Base-by-base conservation (phyloP, 345 rosid genomes). In the rapeseed (Brassica napus) region DNA sequence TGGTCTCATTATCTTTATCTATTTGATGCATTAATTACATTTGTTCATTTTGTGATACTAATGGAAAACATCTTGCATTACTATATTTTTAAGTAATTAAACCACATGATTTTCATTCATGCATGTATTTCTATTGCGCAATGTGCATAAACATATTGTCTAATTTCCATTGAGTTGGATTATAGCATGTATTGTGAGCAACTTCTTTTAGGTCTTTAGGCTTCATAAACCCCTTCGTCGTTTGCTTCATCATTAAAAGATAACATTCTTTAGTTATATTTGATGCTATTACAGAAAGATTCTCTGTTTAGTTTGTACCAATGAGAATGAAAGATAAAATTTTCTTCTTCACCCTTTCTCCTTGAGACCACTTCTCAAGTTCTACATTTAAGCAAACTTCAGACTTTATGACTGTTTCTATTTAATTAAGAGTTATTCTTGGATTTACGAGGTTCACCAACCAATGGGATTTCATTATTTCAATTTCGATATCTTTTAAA, bases 271-370 rank as follows among this genome's bases (percentile, higher is more conserved):
- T 52, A 18, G 6, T 68, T 52, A 52, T 54, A 49, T 52, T 39
- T 75, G 28, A 37, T 66, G 49, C 57, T 15, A 23, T 23, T 23
- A 12, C 28, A 68, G 42, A 68, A 23, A 23, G 68, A 76, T 59
- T 66, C 16, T 59, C 11, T 18, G 32, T 55, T 44, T 58, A 39
- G 42, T 65, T 57, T 67, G 24, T 37, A 55, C 35, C 59, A 55
- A 75, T 55, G 42, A 37, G 35, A 67, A 67, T 67, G 79, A 67
- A 55, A 37, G 31, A 28, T 75, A 16, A 67, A 55, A 4, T 21
- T 26, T 28, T 30, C 42, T 59, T 58, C 2, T 59, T 34, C 60
- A 55, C 3, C 60, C 24, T 2, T 15, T 15, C 60, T 16, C 60
- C 63, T 32, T 52, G 8, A 16, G 7, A 73, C 54, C 31, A 65